A percentile compares a stretch with the other conserved stretches of the same genome.
phyloP scores from a whole-genome alignment of 208 protist species.

The Jaenimonas drosophilae region DNA sequence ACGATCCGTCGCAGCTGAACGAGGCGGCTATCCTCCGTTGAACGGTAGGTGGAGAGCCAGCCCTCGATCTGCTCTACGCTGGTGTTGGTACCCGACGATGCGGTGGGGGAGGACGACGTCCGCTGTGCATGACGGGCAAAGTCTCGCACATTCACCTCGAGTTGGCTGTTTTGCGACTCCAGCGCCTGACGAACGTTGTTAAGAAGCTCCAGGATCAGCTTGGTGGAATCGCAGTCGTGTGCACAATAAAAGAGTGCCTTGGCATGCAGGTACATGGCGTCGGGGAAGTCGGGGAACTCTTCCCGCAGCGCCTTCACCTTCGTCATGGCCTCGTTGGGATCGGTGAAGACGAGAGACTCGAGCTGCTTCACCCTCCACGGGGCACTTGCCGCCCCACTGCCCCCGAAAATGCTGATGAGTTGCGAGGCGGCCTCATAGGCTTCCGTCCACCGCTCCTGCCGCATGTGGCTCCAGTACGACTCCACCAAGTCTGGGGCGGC shows the following conservation, averaged over 20 bases:
- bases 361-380: slow-evolving; percentile 39
- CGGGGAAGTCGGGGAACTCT: slow-evolving; percentile 18
- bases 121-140: slow-evolving; percentile 13
- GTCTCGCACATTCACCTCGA: slow-evolving; percentile 17
- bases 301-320: slow-evolving; percentile 25
- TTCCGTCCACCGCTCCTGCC: slow-evolving; percentile 22
- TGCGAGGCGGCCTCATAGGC: slow-evolving; percentile 15
- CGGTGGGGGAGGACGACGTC: not conserved
- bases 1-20: slow-evolving; percentile 40
- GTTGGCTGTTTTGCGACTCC: slow-evolving; percentile 11
- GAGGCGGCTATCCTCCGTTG: slow-evolving; percentile 32
- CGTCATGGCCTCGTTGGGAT: slow-evolving; percentile 24
- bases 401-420: slow-evolving; percentile 28
- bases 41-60: slow-evolving; percentile 13
- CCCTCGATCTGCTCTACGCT: slow-evolving; percentile 13
- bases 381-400: slow-evolving; percentile 19
- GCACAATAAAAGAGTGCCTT: slow-evolving; percentile 70
- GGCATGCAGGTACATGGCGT: slow-evolving; percentile 44
- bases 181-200: slow-evolving; percentile 16
- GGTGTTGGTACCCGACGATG: not conserved
- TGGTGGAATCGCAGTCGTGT: slow-evolving; percentile 45
- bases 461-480: slow-evolving; percentile 31
- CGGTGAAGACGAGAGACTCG: slow-evolving; percentile 40
- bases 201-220: slow-evolving; percentile 26
- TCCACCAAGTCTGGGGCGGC: slow-evolving; percentile 27